Evolutionary conservation across 495 filamentous ascomycete species (phyloP), one percentile per base, ranked within the genome.

Genomic region (Xylaria castorea): DNA sequence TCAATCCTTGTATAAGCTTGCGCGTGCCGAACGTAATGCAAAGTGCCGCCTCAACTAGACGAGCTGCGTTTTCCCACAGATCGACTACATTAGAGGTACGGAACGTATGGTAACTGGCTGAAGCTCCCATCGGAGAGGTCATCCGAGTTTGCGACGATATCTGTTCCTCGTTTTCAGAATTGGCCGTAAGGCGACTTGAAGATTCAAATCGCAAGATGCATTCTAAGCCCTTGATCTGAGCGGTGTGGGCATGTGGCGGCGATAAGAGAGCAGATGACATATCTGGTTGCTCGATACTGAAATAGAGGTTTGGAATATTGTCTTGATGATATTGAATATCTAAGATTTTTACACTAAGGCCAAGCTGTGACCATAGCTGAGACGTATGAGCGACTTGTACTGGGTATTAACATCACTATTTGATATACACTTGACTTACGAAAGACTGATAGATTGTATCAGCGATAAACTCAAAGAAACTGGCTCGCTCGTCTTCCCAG

Each of bases 11-110:
- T 8, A 57, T 42, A n/a, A 38, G 50, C 30, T 67, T 48, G 70
- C 63, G 63, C 22, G 40, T 36, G 60, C 70, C 70, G n/a, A 72
- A 30, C 6, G 44, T 77, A 68, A 76, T 76, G 1, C 74, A 70
- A 71, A 85, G 71, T 5, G 79, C 82, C 48, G 75, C 72, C 46
- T 84, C 77, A n/a, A 82, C 67, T 12, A 85, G 65, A 18, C 30
- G 25, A 5, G 74, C 57, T 62, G 66, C 75, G 79, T 78, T 27
- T 74, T 79, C 48, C 73, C 67, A 76, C 66, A 36, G 32, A 65
- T 68, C 22, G 16, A 36, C 1, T 2, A 3, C 5, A 12, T 55
- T 46, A 51, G 7, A 11, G n/a, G 5, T 3, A n/a, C 20, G 2
- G 34, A 44, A 22, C 36, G 48, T 22, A 22, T 2, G 40, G 46